phyloP scores from a whole-genome alignment of 129 eudicot species.

The Flaveria linearis region DNA sequence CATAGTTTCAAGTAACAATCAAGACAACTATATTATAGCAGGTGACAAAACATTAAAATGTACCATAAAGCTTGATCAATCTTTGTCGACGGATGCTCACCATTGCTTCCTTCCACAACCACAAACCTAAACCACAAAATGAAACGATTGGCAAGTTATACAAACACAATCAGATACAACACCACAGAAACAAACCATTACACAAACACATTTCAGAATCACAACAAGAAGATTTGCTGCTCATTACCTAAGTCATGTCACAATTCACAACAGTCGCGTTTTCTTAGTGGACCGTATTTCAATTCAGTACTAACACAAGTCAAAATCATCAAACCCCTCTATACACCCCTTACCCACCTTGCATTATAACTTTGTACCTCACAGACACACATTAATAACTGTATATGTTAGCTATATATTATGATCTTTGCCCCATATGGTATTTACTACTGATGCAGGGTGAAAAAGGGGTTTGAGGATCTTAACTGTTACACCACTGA shows the following conservation, averaged over 20 bases:
- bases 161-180: constrained; percentile 14
- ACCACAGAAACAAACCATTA: not conserved
- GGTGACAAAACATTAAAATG: constrained; percentile 5
- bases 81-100: constrained; percentile 80
- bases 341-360: constrained; percentile 5
- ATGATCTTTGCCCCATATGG: constrained; percentile 13
- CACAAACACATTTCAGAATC: constrained; percentile 3
- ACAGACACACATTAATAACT: constrained; percentile 8
- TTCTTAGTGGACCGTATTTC: not conserved
- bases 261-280: not conserved
- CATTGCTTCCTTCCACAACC: constrained; percentile 52
- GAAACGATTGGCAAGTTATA: constrained; percentile 18
- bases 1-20: not conserved
- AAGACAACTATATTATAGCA: not conserved
- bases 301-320: not conserved
- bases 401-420: not conserved
- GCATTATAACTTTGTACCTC: constrained; percentile 21
- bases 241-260: not conserved
- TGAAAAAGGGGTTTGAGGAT: constrained; percentile 11
- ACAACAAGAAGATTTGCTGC: too few species aligned
- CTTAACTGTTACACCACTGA: constrained; percentile 8
- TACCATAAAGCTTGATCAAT: constrained; percentile 47
- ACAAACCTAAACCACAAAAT: constrained; percentile 27
- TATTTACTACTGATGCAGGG: not conserved
- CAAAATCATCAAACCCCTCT: not conserved